These are phyloP conservation scores for Ganoderma lucidum DNA, from an alignment of 1,284 basidiomycete genomes.

Conservation along the genomic window DNA sequence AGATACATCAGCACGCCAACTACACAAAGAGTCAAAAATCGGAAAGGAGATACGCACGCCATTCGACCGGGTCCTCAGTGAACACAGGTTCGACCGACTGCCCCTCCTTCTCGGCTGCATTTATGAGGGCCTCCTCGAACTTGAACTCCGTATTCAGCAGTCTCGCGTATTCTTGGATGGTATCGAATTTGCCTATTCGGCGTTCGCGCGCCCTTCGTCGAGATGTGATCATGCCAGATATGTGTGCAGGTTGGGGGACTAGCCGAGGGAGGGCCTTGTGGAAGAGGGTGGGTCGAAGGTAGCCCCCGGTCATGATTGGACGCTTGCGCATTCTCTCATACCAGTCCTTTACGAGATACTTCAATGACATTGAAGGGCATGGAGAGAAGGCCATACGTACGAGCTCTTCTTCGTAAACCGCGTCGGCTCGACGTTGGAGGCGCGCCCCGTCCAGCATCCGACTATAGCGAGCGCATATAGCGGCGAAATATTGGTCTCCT, in stretches of 20 bases:
- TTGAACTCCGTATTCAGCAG: slow-evolving; percentile 61
- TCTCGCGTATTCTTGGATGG: slow-evolving; percentile 46
- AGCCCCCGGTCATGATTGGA: slow-evolving; percentile 74
- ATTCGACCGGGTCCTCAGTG: slow-evolving; percentile 38
- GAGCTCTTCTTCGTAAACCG: slow-evolving; percentile 56
- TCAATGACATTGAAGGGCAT: background rate
- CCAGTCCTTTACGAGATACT: slow-evolving; percentile 50
- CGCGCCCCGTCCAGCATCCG: slow-evolving; percentile 58
- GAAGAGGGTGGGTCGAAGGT: slow-evolving; percentile 65
- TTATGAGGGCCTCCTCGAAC: slow-evolving; percentile 58
- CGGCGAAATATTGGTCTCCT: slow-evolving; percentile 57
- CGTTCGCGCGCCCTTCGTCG: slow-evolving; percentile 59
- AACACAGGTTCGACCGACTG: slow-evolving; percentile 39
- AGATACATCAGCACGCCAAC: background rate
- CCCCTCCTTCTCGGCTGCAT: slow-evolving; percentile 26
- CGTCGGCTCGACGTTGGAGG: slow-evolving; percentile 56
- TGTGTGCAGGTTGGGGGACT: slow-evolving; percentile 74
- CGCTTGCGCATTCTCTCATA: slow-evolving; percentile 57
- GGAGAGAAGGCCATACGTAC: slow-evolving; percentile 46
- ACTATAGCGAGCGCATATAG: slow-evolving; percentile 62
- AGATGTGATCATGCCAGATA: slow-evolving; percentile 73
- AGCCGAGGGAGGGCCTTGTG: slow-evolving; percentile 79
- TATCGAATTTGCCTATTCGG: slow-evolving; percentile 47
- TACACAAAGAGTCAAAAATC: no score
- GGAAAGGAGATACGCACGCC: slow-evolving; percentile 49